Evolutionary conservation across 1,139 yeast genomes (phyloP).

Genomic region (Yamadazyma mexicana): DNA sequence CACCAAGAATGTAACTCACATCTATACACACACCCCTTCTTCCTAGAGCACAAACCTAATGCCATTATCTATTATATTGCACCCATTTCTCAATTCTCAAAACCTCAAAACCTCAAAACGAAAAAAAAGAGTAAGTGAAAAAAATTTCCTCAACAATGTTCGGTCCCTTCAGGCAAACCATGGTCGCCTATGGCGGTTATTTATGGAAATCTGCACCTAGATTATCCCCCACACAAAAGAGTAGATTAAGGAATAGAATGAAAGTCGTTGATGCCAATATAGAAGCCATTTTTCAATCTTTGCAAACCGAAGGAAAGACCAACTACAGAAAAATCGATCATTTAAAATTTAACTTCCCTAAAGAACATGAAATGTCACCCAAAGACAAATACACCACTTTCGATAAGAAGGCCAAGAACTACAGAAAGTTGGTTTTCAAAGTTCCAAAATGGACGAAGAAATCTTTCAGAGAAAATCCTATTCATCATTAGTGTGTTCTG

Average conservation of each 20-base stretch:
- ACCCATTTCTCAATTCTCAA: not conserved
- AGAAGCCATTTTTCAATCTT: slow-evolving; percentile 65
- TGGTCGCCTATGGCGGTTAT: slow-evolving; percentile 72
- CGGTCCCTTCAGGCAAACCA: slow-evolving; percentile 75
- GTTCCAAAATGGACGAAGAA: slow-evolving; percentile 90
- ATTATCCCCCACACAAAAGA: slow-evolving; percentile 78
- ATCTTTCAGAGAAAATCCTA: slow-evolving; percentile 79
- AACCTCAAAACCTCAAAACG: not conserved
- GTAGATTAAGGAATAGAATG: slow-evolving; percentile 80
- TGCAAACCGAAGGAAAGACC: slow-evolving; percentile 33
- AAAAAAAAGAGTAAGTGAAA: slow-evolving; percentile 4
- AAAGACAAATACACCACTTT: slow-evolving; percentile 87
- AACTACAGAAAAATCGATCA: slow-evolving; percentile 55
- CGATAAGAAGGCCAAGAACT: slow-evolving; percentile 69
- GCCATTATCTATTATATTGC: no score
- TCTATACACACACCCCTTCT: no score
- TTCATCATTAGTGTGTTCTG: slow-evolving; percentile 51
- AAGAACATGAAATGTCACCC: slow-evolving; percentile 76
- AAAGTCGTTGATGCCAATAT: slow-evolving; percentile 78
- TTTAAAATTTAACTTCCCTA: slow-evolving; percentile 63
- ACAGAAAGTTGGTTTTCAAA: slow-evolving; percentile 85
- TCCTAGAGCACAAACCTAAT: no score
- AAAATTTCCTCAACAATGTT: slow-evolving; percentile 48
- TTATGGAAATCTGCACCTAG: slow-evolving; percentile 74
- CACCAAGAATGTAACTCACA: no score